Base-by-base conservation (phyloP, 345 rosid genomes). In the Linum usitatissimum region DNA sequence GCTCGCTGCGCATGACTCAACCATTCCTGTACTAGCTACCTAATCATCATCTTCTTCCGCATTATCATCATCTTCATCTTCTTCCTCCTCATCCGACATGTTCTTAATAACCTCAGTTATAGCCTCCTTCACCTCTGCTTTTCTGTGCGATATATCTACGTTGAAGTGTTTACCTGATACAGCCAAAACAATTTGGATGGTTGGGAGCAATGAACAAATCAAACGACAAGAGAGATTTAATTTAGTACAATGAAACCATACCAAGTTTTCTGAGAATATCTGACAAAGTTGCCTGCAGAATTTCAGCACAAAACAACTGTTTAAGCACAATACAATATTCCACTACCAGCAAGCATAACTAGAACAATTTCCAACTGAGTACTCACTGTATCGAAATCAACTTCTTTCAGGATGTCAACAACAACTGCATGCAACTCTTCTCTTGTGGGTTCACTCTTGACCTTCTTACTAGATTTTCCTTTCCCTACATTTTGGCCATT, bases 301-400 rank as follows among this genome's bases (percentile, higher is more conserved):
- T 59, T 57, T 68, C 36, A 53, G 18, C 55, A 5, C 55, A 3
- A 53, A n/a, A 30, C 15, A 55, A 19, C 9, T 19, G 3, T 17
- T 64, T 36, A 21, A 60, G 58, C 49, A 59, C 55, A 48, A 38
- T 21, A 14, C 19, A 63, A 63, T 21, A 60, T 48, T 23, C 62
- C 5, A 23, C 31, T 42, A 65, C 7, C 51, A 61, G 49, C 20
- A 20, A 53, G 56, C 30, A n/a, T 65, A 53, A 66, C 49, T 21
- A 55, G 3, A 53, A 71, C 8, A 39, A 57, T 30, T 53, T 23
- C 53, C 18, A 60, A 7, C 53, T 63, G 54, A 53, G 55, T 54
- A 67, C 96, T 80, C 68, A 93, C 99, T 55, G 99, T 90, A 76
- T 87, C 86, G 81, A 93, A 93, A 81, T 93, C 97, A 64, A 90